Base-by-base conservation (phyloP, 1,284 basidiomycete species). In the Rhodofomes roseus region DNA sequence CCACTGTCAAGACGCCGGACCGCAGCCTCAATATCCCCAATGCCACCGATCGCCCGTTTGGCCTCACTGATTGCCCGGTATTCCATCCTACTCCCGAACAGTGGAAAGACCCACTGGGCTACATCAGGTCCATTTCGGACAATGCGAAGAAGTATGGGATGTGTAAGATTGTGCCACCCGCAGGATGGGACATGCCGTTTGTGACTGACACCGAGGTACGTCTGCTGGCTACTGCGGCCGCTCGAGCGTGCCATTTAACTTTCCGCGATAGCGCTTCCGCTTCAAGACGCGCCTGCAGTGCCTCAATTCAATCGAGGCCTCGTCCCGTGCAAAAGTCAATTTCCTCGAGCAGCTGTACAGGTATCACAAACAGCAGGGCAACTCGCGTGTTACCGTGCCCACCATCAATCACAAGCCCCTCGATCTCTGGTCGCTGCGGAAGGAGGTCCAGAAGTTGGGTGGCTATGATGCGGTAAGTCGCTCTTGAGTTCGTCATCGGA, bases 321-420 rank as follows among this genome's bases (percentile, higher is more conserved):
- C 95, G 55, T 96, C 95, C 56, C 83, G 97, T 64, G 96, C 96
- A 46, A 96, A 97, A 74, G 80, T 98, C 73, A 98, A 98, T 79
- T 99, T 98, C 76, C 78, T 97, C 66, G 96, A 99, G 74, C 95
- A 98, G 75, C 83, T 99, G 43, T 96, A 96, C 77, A 90, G 92
- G 65, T 96, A 89, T 73, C 92, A 95, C 76, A 89, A 88, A 71
- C 93, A 95, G 72, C 92, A 95, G 76, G 93, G 92, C 51, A 93
- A 93, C 73, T 81, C 86, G 62, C 85, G 91, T 59, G 87, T 98
- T 20, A 87, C 88, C 36, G 91, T 98, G 40, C 97, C 97, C 57
- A 90, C 90, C 55, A 92, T 99, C 71, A 95, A 95, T 74, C 89
- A 93, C 73, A 91, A 92, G 68, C 84, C 95, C 1, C 79, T 99